Conservation (phyloP, 495 filamentous ascomycete genomes). For the Penicillium fimorum region DNA sequence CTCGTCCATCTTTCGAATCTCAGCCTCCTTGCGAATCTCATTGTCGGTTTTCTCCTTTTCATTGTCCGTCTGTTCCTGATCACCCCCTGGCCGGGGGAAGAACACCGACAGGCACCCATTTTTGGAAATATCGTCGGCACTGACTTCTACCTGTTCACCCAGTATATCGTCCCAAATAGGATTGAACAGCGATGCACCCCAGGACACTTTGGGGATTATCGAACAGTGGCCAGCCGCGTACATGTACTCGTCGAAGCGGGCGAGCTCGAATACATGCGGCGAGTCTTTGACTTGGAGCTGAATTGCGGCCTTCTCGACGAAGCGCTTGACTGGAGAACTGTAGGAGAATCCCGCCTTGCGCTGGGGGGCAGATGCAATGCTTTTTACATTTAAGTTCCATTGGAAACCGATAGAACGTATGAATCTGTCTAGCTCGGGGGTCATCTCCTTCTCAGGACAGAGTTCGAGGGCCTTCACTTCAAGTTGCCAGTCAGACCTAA, state of each 20-base stretch:
- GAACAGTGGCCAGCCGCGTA: conserved; percentile 14
- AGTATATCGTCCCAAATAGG: conserved; percentile 50
- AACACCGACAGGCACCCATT: neutral
- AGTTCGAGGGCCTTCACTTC: conserved; percentile 39
- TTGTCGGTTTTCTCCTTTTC: neutral
- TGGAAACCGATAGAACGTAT: conserved; percentile 26
- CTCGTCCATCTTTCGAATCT: conserved; percentile 18
- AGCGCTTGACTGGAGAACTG: conserved; percentile 25
- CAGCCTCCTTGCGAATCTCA: neutral
- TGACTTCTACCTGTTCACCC: conserved; percentile 30
- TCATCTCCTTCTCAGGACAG: conserved; percentile 21
- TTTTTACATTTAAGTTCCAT: conserved; percentile 5
- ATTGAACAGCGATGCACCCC: conserved; percentile 51
- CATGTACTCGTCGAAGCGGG: conserved; percentile 53
- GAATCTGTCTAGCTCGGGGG: conserved; percentile 29
- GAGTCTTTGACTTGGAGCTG: conserved; percentile 47
- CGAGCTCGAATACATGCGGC: conserved; percentile 54
- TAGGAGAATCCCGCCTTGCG: conserved; percentile 28
- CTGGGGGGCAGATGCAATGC: conserved; percentile 25
- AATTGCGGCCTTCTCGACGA: conserved; percentile 52
- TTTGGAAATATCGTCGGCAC: neutral
- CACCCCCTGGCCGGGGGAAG: neutral
- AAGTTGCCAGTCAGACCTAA: conserved; percentile 42
- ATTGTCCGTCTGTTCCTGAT: neutral
- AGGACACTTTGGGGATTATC: conserved; percentile 21